Conservation (phyloP, 1,139 yeast species). For the Magnusiomyces ingens region DNA sequence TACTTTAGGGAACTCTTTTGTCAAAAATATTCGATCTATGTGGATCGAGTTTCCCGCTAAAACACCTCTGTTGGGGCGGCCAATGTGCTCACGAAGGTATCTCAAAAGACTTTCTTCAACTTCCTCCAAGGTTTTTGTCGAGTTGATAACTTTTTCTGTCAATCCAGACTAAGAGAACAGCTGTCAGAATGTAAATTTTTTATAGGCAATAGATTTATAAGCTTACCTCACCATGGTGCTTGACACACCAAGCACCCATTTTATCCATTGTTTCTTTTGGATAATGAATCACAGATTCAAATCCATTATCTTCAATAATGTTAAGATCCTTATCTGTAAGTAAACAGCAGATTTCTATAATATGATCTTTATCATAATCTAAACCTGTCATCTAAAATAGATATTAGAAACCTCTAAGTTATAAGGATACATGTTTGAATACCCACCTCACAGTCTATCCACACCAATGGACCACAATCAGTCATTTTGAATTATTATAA, state of each 20-base stretch:
- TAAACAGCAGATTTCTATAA: conserved; percentile 86
- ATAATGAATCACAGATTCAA: conserved; percentile 73
- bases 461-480: conserved; percentile 42
- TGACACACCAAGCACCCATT: conserved; percentile 83
- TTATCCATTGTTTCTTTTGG: conserved; percentile 53
- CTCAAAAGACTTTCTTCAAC: conserved; percentile 60
- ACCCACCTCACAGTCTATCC: conserved; percentile 72
- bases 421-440: conserved; percentile 22
- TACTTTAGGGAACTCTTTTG: conserved; percentile 73
- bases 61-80: conserved; percentile 49
- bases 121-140: conserved; percentile 46
- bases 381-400: conserved; percentile 75
- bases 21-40: conserved; percentile 82
- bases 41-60: conserved; percentile 91
- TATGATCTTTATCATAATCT: conserved; percentile 61
- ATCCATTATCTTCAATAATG: conserved; percentile 59
- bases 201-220: conserved; percentile 11
- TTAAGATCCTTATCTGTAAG: conserved; percentile 78
- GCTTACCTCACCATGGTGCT: conserved; percentile 56
- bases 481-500: conserved; percentile 6
- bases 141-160: conserved; percentile 56
- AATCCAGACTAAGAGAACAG: conserved; percentile 50
- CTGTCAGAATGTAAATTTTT: neutral
- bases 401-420: conserved; percentile 14
- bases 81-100: conserved; percentile 54